Percentiles rank a stretch among this genome's conserved stretches.
Evolutionary conservation across 306 rosid genomes (phyloP).

Genomic region (Notholithocarpus densiflorus): DNA sequence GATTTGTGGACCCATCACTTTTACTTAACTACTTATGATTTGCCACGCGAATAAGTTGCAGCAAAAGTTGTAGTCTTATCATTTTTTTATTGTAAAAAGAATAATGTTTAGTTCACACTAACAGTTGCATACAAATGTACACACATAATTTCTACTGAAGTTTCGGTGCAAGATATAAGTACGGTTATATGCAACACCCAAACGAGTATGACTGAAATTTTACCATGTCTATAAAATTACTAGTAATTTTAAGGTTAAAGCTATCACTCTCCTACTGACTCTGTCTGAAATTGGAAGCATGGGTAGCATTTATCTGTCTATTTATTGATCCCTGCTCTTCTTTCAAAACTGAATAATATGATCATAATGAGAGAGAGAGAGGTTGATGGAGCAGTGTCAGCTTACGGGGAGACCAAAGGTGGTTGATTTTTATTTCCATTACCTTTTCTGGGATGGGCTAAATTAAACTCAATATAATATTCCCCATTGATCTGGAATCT

Average conservation of each 20-base stretch:
- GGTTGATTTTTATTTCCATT: neutral
- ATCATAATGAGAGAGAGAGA: neutral
- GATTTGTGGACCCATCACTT: accelerated
- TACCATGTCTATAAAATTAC: no score
- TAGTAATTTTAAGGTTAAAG: conserved; percentile 4
- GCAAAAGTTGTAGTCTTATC: accelerated
- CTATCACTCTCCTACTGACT: conserved; percentile 18
- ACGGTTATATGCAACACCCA: no score
- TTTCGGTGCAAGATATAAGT: no score
- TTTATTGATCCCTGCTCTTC: conserved; percentile 15
- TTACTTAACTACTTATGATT: accelerated
- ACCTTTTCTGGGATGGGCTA: neutral
- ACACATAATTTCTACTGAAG: no score
- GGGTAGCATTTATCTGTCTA: conserved; percentile 30
- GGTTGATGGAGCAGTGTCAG: neutral
- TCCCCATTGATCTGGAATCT: neutral
- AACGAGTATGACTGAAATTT: no score
- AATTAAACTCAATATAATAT: neutral
- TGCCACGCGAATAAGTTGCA: accelerated
- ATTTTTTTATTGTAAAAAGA: no score
- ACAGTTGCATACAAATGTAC: no score
- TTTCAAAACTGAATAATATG: neutral
- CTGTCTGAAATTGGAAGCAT: conserved; percentile 28
- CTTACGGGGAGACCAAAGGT: neutral
- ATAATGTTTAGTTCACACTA: no score